Evolutionary conservation across 164 flowering plant genomes (phyloP), one percentile per base, ranked within the genome.

Genomic region (Brasenia schreberi): DNA sequence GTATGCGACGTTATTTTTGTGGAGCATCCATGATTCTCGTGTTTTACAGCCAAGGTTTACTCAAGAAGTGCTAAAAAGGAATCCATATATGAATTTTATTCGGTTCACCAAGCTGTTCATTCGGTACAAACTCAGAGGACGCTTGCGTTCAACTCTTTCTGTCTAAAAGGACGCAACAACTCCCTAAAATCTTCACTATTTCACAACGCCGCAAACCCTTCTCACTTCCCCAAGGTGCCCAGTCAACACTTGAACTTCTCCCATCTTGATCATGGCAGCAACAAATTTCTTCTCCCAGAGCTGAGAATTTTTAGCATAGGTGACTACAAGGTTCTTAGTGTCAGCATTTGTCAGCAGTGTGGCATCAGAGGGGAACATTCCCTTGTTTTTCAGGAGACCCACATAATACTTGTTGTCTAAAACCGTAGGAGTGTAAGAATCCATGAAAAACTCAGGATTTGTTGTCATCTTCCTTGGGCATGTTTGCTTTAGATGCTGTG

Each of bases 181-280:
- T 23, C 27, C 27, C 27, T 23, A 23, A 23, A 23, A 23, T 23
- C 27, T 23, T 23, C 27, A 6, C 12, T 45, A 45, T 43, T 78
- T 78, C 18, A 69, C 72, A 62, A 4, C 16, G 23, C 67, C 66
- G 67, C 81, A 76, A 19, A 67, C 64, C 67, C 18, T 63, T 53
- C 82, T 62, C 43, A 77, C 49, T 44, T 79, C 78, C 5, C 82
- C 82, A 7, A 69, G 23, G 18, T 68, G 19, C 12, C 76, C 78
- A 1, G 76, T 79, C 18, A 65, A 64, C 14, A 79, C 80, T 6
- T 73, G 73, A 3, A 73, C 72, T 42, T 77, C 75, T 43, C 82
- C 82, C 71, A 79, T 74, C 61, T 79, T 76, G 63, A 72, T 69
- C 74, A 79, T 77, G 10, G 82, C 70, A 12, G n/a, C 19, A 0